These are phyloP conservation scores for Solanum bukasovii DNA, from an alignment of 257 asterid genomes.

Conservation along the genomic window DNA sequence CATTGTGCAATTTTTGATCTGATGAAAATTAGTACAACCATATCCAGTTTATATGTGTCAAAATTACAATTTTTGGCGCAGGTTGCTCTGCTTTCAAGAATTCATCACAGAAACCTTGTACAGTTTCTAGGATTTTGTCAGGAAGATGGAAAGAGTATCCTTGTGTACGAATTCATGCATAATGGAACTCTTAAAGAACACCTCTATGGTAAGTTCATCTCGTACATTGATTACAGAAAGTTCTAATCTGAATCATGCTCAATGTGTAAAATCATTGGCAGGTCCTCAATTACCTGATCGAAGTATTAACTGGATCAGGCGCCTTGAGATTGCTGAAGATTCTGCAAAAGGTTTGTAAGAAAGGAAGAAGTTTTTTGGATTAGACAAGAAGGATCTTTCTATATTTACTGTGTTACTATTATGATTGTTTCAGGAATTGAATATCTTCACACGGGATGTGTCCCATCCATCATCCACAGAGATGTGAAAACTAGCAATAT, in stretches of 20 bases:
- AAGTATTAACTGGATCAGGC: slow-evolving; percentile 73
- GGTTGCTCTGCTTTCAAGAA: slow-evolving; percentile 98
- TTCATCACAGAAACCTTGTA: slow-evolving; percentile 93
- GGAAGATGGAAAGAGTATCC: slow-evolving; percentile 85
- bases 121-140: slow-evolving; percentile 97
- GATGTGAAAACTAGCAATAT: slow-evolving; percentile 94
- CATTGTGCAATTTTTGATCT: neutral
- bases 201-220: slow-evolving; percentile 50
- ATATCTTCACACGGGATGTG: slow-evolving; percentile 96
- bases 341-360: slow-evolving; percentile 76
- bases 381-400: neutral
- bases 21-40: neutral
- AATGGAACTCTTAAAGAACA: slow-evolving; percentile 92
- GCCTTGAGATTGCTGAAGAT: slow-evolving; percentile 98
- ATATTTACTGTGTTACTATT: neutral
- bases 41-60: neutral
- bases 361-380: neutral
- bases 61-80: slow-evolving; percentile 8
- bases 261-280: slow-evolving; percentile 8
- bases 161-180: slow-evolving; percentile 94
- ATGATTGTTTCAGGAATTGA: slow-evolving; percentile 69
- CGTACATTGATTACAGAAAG: neutral
- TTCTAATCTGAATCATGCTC: neutral
- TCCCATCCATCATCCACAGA: slow-evolving; percentile 90
- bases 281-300: slow-evolving; percentile 63